phyloP scores from a whole-genome alignment of 2,329 filamentous ascomycete species.

The Microdochium bolleyi region DNA sequence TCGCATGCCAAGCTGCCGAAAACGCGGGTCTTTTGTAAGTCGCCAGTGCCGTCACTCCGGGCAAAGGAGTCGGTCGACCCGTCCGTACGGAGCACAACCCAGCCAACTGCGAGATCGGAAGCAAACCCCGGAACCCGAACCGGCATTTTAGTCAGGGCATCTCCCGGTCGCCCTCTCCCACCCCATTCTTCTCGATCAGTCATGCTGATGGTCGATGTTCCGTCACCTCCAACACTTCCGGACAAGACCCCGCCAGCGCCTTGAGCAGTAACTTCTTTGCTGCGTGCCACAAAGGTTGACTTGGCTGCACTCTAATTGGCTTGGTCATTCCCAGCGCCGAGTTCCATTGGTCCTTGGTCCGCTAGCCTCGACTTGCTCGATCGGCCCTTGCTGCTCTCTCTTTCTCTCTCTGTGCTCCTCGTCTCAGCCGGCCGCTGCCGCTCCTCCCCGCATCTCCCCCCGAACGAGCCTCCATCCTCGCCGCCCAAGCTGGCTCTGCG shows the following conservation, averaged over 20 bases:
- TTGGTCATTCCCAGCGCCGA: neutral
- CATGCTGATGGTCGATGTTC: neutral
- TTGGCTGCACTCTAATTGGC: neutral
- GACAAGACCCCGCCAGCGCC: neutral
- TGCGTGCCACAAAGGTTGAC: neutral
- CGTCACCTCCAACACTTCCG: neutral
- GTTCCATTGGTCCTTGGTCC: neutral
- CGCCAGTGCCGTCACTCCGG: neutral
- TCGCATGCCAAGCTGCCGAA: too few species aligned
- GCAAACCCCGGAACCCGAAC: neutral
- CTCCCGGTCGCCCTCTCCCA: neutral
- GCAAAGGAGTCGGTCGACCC: neutral
- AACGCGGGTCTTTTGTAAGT: too few species aligned
- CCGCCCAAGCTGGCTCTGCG: neutral
- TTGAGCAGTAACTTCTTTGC: neutral
- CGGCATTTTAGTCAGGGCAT: neutral
- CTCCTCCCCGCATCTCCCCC: neutral
- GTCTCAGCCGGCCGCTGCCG: neutral
- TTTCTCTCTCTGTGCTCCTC: too few species aligned
- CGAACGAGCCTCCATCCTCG: too few species aligned
- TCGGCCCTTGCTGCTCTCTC: neutral
- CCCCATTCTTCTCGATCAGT: neutral
- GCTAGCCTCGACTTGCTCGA: neutral
- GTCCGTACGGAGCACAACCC: neutral
- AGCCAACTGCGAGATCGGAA: neutral